Base-by-base conservation (phyloP, 768 basidiomycete species). In the Holtermannia corniformis region DNA sequence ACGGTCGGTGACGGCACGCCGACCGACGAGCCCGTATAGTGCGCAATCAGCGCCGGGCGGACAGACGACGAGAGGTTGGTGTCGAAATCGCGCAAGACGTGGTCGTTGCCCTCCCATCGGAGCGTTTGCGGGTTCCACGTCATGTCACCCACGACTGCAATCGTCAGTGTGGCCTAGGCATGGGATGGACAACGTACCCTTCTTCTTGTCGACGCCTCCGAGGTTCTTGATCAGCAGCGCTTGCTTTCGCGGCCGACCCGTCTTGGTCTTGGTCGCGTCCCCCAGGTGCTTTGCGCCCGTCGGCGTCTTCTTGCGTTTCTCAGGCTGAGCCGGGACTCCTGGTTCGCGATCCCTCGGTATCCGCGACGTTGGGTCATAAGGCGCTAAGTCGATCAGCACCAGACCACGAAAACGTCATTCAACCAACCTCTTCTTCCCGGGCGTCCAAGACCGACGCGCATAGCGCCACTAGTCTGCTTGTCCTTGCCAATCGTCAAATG, bases 81-180 rank as follows among this genome's bases (percentile, higher is more conserved):
- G 47, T 97, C 93, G 69, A 97, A 99, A 51, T 90, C 91, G 53
- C 86, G 83, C 25, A 96, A 78, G 14, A 82, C 81, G 54, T 86
- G 83, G 58, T 99, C 93, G 71, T 99, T 97, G 49, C 93, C 93
- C 76, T 99, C 93, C 93, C 93, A 99, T 28, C 88, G 84, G 14
- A 86, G 80, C 1, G 82, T 82, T 16, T 74, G 76, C 40, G 93
- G 92, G 73, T 99, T 97, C 87, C 90, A 99, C 64, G 82, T 86
- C 93, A 99, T 99, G 50, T 92, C 88, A 20, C 90, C 91, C 52
- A 93, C 81, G 44, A 89, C 93, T 93, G 64, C 7, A 49, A 24
- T 25, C 21, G 44, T n/a, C 13, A 20, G 4, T 4, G 43, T 45
- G 4, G 47, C 28, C 11, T 11, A 26, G 12, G 23, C 12, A 5